Percentiles rank a stretch among this genome's conserved stretches.
These are phyloP conservation scores for Pyracantha coccinea DNA, from an alignment of 331 rosid species.

Conservation along the genomic window DNA sequence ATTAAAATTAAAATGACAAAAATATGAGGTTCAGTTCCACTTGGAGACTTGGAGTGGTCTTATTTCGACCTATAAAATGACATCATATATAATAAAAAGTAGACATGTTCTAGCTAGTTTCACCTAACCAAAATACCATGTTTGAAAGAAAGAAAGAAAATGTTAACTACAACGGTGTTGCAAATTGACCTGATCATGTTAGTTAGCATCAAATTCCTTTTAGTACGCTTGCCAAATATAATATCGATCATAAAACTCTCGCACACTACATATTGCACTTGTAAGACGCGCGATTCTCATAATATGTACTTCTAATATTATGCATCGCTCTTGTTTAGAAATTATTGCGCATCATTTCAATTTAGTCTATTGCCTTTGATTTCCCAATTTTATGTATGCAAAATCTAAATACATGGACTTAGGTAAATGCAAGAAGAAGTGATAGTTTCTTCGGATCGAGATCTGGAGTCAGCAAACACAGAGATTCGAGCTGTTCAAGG, in stretches of 20 bases:
- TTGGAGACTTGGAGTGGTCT: not conserved
- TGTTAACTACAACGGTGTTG: not conserved
- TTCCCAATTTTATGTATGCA: too few species aligned
- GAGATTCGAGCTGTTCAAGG: too few species aligned
- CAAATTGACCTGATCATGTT: constrained; percentile 2
- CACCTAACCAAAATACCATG: constrained; percentile 12
- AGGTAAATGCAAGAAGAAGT: too few species aligned
- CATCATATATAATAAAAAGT: not conserved
- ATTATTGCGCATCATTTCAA: too few species aligned
- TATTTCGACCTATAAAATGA: not conserved
- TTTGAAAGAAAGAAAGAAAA: not conserved
- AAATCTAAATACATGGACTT: too few species aligned
- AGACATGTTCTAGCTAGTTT: constrained; percentile 1
- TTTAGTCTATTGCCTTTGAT: too few species aligned
- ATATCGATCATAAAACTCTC: too few species aligned
- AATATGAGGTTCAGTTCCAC: not conserved
- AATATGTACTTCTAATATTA: not conserved
- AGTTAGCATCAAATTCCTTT: not conserved
- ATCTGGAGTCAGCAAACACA: too few species aligned
- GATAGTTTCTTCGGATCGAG: too few species aligned
- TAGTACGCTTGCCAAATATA: not conserved
- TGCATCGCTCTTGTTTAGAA: not conserved
- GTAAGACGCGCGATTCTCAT: too few species aligned
- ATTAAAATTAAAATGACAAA: too few species aligned
- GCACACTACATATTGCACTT: too few species aligned